A percentile compares a stretch with the other conserved stretches of the same genome.
These are phyloP conservation scores for Parathielavia hyrcaniae DNA, from an alignment of 495 filamentous ascomycete species.

Conservation along the genomic window DNA sequence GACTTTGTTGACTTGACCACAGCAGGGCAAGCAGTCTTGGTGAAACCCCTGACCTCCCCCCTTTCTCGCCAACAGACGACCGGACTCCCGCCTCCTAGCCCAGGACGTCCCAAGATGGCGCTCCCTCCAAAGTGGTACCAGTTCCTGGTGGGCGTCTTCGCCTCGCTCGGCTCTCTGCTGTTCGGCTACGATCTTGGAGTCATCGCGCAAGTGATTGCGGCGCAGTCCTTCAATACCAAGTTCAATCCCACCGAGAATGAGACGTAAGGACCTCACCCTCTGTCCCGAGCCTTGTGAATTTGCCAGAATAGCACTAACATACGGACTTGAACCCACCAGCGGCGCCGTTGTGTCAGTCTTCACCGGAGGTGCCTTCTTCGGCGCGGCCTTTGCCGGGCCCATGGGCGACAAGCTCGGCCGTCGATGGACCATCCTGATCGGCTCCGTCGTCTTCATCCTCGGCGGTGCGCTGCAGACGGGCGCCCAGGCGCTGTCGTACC, in stretches of 20 bases:
- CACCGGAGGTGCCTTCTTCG: conserved; percentile 12
- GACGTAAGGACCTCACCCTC: neutral
- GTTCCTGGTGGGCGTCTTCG: conserved; percentile 10
- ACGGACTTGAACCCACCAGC: neutral
- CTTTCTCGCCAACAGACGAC: neutral
- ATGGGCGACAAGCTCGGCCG: conserved; percentile 11
- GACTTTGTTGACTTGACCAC: too few relatives aligned
- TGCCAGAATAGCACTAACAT: neutral
- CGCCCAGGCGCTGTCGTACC: conserved; percentile 8
- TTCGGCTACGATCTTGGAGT: conserved; percentile 14
- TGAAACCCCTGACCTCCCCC: too few relatives aligned
- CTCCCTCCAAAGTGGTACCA: conserved; percentile 13
- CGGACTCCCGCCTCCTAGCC: neutral
- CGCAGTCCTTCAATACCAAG: conserved; percentile 2
- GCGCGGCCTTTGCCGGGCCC: conserved; percentile 4
- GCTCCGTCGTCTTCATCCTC: conserved; percentile 12
- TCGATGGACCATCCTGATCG: conserved; percentile 9
- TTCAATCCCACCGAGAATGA: conserved; percentile 8
- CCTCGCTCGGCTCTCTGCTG: conserved; percentile 9
- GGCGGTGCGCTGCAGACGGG: conserved; percentile 13
- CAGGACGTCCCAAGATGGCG: neutral
- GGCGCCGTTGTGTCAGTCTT: conserved; percentile 13
- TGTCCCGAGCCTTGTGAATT: neutral
- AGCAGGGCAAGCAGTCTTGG: neutral
- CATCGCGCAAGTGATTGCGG: conserved; percentile 14